phyloP scores from a whole-genome alignment of 495 filamentous ascomycete genomes.

The Oleoguttula mirabilis region DNA sequence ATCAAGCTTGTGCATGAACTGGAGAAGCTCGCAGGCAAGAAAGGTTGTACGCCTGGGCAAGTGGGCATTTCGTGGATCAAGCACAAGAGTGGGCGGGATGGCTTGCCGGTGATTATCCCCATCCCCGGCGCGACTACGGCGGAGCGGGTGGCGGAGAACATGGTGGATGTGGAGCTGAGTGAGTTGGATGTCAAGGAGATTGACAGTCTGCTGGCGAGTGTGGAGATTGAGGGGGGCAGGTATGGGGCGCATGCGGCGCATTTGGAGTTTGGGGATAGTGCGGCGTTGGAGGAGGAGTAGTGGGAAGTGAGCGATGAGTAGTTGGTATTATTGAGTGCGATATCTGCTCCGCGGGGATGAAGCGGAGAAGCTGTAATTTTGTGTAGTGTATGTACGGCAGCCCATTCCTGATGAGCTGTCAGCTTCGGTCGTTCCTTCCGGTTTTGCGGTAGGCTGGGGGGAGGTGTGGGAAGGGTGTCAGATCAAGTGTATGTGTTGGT shows the following conservation, averaged over 20 bases:
- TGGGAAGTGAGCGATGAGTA: too few relatives aligned
- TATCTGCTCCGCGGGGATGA: too few relatives aligned
- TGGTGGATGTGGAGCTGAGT: slow-evolving; percentile 24
- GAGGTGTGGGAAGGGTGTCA: slow-evolving; percentile 20
- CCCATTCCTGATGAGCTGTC: too few relatives aligned
- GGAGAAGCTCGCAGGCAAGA: slow-evolving; percentile 52
- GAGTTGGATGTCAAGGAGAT: slow-evolving; percentile 31
- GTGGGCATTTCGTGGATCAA: slow-evolving; percentile 65
- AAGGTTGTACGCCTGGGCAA: slow-evolving; percentile 62
- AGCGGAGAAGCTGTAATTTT: too few relatives aligned
- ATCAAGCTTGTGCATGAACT: slow-evolving; percentile 56
- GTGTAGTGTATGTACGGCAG: too few relatives aligned
- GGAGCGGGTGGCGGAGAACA: slow-evolving; percentile 32
- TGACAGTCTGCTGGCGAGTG: slow-evolving; percentile 26
- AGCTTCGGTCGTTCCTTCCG: too few relatives aligned
- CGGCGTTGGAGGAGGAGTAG: neutral
- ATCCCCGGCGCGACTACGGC: slow-evolving; percentile 58
- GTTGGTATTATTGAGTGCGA: too few relatives aligned
- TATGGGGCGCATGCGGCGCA: slow-evolving; percentile 18
- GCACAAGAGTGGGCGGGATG: slow-evolving; percentile 42
- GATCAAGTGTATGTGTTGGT: slow-evolving; percentile 33
- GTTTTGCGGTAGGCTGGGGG: too few relatives aligned
- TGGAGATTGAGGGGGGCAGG: slow-evolving; percentile 24
- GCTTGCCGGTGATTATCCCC: slow-evolving; percentile 61
- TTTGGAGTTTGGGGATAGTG: slow-evolving; percentile 7